Base-by-base conservation (phyloP, 2,329 filamentous ascomycete genomes). In the Plenodomus lindquistii region DNA sequence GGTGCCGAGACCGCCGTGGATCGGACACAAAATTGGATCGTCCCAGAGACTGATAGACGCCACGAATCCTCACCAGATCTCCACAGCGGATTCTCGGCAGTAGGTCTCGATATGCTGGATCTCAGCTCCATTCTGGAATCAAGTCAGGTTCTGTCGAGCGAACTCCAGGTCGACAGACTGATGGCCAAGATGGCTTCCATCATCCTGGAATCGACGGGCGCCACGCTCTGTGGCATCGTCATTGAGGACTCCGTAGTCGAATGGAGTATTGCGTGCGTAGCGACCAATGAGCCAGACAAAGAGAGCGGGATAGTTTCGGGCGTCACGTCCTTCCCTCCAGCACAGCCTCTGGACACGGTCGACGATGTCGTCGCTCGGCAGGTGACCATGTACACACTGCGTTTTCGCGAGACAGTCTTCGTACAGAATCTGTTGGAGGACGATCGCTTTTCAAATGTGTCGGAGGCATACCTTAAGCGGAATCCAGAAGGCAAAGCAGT, bases 181-280 rank as follows among this genome's bases (percentile, higher is more conserved):
- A 79, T 92, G 52, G 85, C 87, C 62, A 91, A 88, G 36, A 90
- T 93, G 84, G 89, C 87, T 59, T 85, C 90, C 52, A 89, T 92
- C 53, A 89, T 92, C 40, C 72, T 92, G 20, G 86, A 91, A 58
- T 90, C 87, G 0, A 91, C 87, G 42, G 88, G 87, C 34, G 87
- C 87, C 8, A 87, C 86, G 2, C 77, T 87, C 5, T 88, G 87
- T 16, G 88, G 87, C 13, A 88, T 93, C 44, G 80, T 91, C 18
- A 84, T 91, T 8, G 85, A 89, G 59, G 87, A 89, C 47, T 82
- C 85, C 38, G 82, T 82, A 34, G 75, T 77, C 3, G 74, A 75
- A 21, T 92, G 88, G 87, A 86, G 81, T 57, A 83, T 92, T 21
- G 87, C 87, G 17, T 87, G 88, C 3, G 87, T 87, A 49, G 87